Base-by-base conservation (phyloP, 1,139 yeast species). In the Meyerozyma elateridarum region DNA sequence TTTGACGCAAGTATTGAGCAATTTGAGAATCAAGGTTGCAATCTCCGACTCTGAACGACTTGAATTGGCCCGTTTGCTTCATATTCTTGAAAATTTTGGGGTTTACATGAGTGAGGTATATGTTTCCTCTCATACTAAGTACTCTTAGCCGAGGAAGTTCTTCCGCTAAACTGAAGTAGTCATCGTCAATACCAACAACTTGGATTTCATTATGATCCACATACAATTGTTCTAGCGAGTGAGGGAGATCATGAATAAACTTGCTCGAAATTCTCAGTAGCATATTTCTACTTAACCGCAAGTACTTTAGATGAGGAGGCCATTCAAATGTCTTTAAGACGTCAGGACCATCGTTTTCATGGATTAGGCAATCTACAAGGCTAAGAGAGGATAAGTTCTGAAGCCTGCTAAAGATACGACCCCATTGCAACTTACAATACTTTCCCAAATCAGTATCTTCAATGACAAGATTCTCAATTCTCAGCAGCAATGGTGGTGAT, bases 351-450 rank as follows among this genome's bases (percentile, higher is more conserved):
- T 41, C 36, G 21, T 41, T 37, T 25, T 45, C 51, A 43, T 46
- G 42, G 22, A 62, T 46, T 30, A 51, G 34, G 38, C 63, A 59
- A 28, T 59, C 54, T 11, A 54, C 42, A 17, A 65, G 43, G 33
- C 61, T 51, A 20, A 66, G 47, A 8, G 27, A 34, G 12, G 39
- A 31, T 11, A 61, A 34, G 28, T 49, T 49, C 4, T 36, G 35
- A 30, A 64, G 61, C 16, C 52, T 44, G 8, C 38, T 35, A 24
- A 66, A 52, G 7, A 64, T 41, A 30, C 49, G 50, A 18, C 59
- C 49, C 72, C 72, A 66, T 25, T 52, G 56, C 4, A 48, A 37
- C 3, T 54, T 53, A 37, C 48, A 64, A 32, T 57, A 51, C 19
- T 51, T 50, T 2, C 73, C 72, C 3, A 66, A 34, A 2, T 22